Conservation (phyloP, 2,329 filamentous ascomycete genomes). For the Ambrosiella xylebori region DNA sequence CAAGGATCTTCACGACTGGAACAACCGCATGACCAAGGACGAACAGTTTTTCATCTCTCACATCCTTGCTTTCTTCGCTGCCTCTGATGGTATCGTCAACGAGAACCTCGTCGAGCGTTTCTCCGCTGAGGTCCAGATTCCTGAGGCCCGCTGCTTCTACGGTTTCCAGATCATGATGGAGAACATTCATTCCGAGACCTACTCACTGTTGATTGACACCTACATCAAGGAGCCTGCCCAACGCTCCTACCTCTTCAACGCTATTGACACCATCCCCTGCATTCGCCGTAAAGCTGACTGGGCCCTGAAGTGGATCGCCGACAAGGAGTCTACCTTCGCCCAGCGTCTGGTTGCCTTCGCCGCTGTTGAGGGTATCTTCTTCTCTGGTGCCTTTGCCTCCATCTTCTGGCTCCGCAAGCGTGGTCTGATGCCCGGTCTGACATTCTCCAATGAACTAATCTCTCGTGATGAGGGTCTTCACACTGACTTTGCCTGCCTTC, state of each 20-base stretch:
- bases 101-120: conserved; percentile 98
- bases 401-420: conserved; percentile 99
- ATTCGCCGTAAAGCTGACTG: conserved; percentile 98
- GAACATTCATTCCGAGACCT: conserved; percentile 99
- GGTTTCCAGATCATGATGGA: conserved; percentile 99
- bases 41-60: conserved; percentile 98
- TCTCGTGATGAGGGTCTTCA: conserved; percentile 98
- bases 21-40: conserved; percentile 90
- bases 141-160: conserved; percentile 98
- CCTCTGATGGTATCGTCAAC: conserved; percentile 97
- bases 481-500: conserved; percentile 94
- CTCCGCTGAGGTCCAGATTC: conserved; percentile 89
- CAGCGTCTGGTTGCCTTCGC: conserved; percentile 93
- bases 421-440: conserved; percentile 93
- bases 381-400: conserved; percentile 93
- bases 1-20: conserved; percentile 98
- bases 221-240: conserved; percentile 98
- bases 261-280: conserved; percentile 96
- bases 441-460: conserved; percentile 99
- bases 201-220: conserved; percentile 96
- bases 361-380: conserved; percentile 98
- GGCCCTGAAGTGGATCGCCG: conserved; percentile 87
- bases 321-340: conserved; percentile 85
- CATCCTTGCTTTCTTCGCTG: conserved; percentile 96
- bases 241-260: conserved; percentile 88